Evolutionary conservation across 192 early-diverging fungal species (phyloP), one percentile per base, ranked within the genome.

Genomic region (Backusella circina): DNA sequence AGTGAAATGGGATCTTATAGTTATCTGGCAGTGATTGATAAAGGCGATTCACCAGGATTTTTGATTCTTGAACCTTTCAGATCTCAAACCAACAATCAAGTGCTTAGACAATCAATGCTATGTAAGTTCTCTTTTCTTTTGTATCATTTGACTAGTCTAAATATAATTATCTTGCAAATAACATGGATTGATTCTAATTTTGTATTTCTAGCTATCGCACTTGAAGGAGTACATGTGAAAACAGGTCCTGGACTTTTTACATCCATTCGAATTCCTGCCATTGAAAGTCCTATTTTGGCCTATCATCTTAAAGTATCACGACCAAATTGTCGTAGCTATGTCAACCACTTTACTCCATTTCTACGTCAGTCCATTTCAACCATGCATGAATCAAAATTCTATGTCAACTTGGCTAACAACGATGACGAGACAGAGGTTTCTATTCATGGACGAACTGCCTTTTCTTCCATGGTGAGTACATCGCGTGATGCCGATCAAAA

Each of bases 311-410:
- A 77, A n/a, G 75, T 89, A 13, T 68, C 51, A 33, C 81, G 80
- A 32, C 73, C 79, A 6, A 72, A 37, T 36, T 85, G 76, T 47
- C 36, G 50, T 26, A 10, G 12, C 2, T 38, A 37, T n/a, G 18
- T 79, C 1, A 65, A 78, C n/a, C 75, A 76, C 2, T 89, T 89
- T 72, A 44, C 82, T 8, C 81, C 85, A n/a, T 78, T 89, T 50
- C 66, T 88, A 54, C 80, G 81, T 12, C 88, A 89, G 36, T 89
- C 88, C 2, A 86, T 83, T n/a, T 85, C 85, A 35, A 71, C 80
- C 37, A 86, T 86, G 84, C 75, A 85, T 35, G 86, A 89, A 66
- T 87, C 87, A 35, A 88, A 84, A 35, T 89, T 85, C 35, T 76
- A 79, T 44, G 84, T 88, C 21, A 88, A 88, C 41, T 38, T 87